These are phyloP conservation scores for Phytopythium chamaehyphon DNA, from an alignment of 352 stramenopile species.

Conservation along the genomic window DNA sequence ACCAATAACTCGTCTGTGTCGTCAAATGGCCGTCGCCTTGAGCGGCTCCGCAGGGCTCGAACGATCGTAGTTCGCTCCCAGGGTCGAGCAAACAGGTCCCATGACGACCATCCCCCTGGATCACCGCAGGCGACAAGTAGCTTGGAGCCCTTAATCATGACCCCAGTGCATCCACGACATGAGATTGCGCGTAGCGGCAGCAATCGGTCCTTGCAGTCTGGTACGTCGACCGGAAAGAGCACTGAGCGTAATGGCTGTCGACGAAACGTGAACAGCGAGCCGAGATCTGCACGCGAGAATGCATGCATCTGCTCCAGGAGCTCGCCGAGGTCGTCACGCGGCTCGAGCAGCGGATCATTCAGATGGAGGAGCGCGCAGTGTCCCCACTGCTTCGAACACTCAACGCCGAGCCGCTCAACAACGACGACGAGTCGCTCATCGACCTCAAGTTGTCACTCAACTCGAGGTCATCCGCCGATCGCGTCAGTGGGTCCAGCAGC, in stretches of 20 bases:
- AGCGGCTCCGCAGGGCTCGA: neutral
- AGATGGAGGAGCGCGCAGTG: conserved; percentile 1
- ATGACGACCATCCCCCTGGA: neutral
- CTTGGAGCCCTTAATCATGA: neutral
- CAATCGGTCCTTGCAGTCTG: neutral
- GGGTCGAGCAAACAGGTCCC: neutral
- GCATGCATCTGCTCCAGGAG: conserved; percentile 3
- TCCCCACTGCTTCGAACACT: neutral
- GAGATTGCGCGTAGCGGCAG: neutral
- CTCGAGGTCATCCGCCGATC: neutral
- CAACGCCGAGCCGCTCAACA: neutral
- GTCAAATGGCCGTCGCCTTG: neutral
- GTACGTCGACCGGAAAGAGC: neutral
- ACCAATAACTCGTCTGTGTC: conserved; percentile 6
- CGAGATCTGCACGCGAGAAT: neutral
- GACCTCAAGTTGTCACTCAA: conserved; percentile 2
- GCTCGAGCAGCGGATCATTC: conserved; percentile 5
- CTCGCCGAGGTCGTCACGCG: conserved; percentile 5
- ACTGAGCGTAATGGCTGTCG: neutral
- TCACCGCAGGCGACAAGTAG: neutral
- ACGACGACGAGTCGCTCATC: neutral
- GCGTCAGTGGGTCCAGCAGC: conserved; percentile 2
- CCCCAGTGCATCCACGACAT: neutral
- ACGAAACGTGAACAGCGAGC: neutral
- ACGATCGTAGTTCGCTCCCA: neutral